Percentiles rank a stretch among this genome's conserved stretches.
These are phyloP conservation scores for Scedosporium minutisporum DNA, from an alignment of 2,329 filamentous ascomycete genomes.

Conservation along the genomic window DNA sequence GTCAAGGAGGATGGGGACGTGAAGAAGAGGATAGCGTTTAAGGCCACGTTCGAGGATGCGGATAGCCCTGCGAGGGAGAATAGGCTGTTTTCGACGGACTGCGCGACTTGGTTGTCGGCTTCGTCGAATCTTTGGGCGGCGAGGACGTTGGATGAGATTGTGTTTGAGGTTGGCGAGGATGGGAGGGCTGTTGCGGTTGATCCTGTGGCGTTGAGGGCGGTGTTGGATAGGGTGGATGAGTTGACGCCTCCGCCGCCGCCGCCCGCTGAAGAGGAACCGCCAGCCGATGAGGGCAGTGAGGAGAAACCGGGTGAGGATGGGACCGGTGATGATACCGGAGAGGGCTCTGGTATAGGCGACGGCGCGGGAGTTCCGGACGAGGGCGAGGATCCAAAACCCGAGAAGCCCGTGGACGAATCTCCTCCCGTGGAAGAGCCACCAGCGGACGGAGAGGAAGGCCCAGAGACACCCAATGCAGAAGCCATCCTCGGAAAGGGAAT, in stretches of 20 bases:
- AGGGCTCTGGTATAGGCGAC: too few species aligned
- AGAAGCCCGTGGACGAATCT: not conserved
- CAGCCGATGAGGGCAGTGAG: conserved; percentile 1
- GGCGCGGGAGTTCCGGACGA: not conserved
- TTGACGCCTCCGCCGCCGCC: not conserved
- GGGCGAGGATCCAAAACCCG: not conserved
- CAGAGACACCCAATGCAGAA: not conserved
- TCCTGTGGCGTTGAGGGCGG: conserved; percentile 5
- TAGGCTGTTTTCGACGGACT: conserved; percentile 6
- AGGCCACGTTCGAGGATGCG: conserved; percentile 4
- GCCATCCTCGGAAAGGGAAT: not conserved
- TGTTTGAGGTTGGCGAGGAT: conserved; percentile 1
- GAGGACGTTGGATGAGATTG: conserved; percentile 5
- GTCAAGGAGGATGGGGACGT: not conserved
- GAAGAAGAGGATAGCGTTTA: not conserved
- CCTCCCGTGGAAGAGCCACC: not conserved
- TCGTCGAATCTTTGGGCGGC: conserved; percentile 1
- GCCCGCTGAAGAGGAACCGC: not conserved
- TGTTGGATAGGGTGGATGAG: not conserved
- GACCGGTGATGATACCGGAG: not conserved
- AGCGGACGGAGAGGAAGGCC: not conserved
- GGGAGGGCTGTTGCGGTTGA: conserved; percentile 5
- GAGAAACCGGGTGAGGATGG: not conserved
- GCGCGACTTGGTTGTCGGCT: conserved; percentile 7
- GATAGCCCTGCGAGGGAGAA: not conserved